These are phyloP conservation scores for Plasmodium fragile DNA, from an alignment of 169 alveolate genomes.

Conservation along the genomic window DNA sequence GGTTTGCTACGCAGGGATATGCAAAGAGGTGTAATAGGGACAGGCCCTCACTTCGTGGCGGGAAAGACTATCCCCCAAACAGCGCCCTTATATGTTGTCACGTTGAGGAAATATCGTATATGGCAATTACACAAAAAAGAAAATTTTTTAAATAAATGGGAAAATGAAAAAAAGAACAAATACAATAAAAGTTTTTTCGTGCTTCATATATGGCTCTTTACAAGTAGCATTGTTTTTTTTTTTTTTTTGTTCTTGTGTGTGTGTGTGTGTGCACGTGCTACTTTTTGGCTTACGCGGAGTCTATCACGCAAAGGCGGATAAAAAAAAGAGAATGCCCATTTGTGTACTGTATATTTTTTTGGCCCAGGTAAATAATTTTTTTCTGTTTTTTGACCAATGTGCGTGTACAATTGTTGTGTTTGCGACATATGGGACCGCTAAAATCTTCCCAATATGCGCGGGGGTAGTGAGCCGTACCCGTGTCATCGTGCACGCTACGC, in stretches of 20 bases:
- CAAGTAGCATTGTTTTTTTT: background rate
- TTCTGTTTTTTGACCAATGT: background rate
- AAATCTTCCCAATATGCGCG: background rate
- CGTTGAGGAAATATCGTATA: background rate
- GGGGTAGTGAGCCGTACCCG: background rate
- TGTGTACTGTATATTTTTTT: background rate
- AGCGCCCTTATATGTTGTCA: background rate
- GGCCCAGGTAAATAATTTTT: background rate
- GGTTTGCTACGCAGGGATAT: background rate
- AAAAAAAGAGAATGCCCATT: background rate
- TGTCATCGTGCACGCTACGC: background rate
- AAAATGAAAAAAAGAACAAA: too few species aligned
- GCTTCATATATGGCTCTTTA: background rate
- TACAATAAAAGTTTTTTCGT: background rate
- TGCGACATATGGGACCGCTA: background rate
- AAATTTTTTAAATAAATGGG: background rate
- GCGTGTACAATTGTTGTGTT: background rate
- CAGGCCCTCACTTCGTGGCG: background rate
- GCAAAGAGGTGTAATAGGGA: background rate
- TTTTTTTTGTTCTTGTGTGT: too few species aligned
- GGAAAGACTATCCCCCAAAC: background rate
- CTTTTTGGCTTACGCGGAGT: background rate
- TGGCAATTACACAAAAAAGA: background rate
- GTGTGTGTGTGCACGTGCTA: background rate
- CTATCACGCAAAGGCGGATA: background rate